Evolutionary conservation across 2,329 filamentous ascomycete species (phyloP), one percentile per base, ranked within the genome.

Genomic region (Alternaria ethzedia): DNA sequence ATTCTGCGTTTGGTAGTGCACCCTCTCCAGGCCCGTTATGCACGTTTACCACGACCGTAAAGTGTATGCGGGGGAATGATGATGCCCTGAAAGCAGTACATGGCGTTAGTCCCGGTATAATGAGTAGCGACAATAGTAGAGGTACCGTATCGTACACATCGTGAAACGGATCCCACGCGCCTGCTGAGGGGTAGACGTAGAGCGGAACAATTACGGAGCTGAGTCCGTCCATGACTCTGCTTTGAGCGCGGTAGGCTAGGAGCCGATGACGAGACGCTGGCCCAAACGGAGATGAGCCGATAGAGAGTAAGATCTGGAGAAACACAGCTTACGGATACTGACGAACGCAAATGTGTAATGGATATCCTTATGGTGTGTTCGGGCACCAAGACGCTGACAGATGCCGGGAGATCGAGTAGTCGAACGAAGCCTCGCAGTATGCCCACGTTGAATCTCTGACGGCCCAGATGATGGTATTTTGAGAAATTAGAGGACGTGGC

Each of bases 41-140:
- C 73, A 82, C 80, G 63, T 86, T 86, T 62, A 86, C 82, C 61
- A 83, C 78, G 28, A 85, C 80, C 46, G 85, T 86, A 69, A 86
- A 86, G 59, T 84, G 79, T 68, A 82, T 71, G 57, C 78, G 67
- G 32, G 80, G 80, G 67, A 82, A 71, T 8, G 61, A 67, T 32
- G 62, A 66, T 55, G 68, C 74, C 55, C 74, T 76, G 63, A 45
- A 20, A 23, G 60, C 43, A 68, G 73, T 59, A 71, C 64, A 63
- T 25, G 15, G 36, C 28, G 49, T 52, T 32, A 28, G 32, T 43
- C 54, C 49, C 21, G 23, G 54, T 64, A 25, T 8, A 43, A 44
- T 30, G 13, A 32, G 32, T 17, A 52, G 54, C 51, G 12, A 47
- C 49, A 51, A 58, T 54, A 56, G 49, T 32, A 51, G n/a, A 41